Percentiles rank a stretch among this genome's conserved stretches.
These are phyloP conservation scores for Choricystis sp. DNA, from an alignment of 139 green algal species.

Conservation along the genomic window DNA sequence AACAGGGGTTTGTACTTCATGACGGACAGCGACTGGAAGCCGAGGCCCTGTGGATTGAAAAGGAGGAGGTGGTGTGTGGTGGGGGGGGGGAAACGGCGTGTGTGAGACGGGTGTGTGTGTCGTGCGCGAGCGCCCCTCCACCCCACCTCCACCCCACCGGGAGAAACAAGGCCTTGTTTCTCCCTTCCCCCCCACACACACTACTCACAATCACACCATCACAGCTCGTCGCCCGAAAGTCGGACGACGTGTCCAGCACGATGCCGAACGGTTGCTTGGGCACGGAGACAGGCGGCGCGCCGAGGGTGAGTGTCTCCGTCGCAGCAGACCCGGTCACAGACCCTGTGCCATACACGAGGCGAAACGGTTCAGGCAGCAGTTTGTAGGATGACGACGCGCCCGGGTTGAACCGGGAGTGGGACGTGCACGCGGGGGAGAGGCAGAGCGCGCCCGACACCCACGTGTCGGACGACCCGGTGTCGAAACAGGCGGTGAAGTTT, in stretches of 20 bases:
- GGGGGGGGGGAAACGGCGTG: too few relatives aligned
- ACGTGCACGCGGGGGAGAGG: not conserved
- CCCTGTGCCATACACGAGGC: constrained; percentile 1
- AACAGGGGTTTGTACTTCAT: not conserved
- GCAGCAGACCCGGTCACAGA: not conserved
- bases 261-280: constrained; percentile 3
- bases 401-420: constrained; percentile 1
- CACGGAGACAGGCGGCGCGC: not conserved
- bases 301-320: not conserved
- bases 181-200: too few relatives aligned
- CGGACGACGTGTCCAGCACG: not conserved
- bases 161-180: too few relatives aligned
- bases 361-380: not conserved
- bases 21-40: not conserved
- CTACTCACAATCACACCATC: constrained; percentile 2
- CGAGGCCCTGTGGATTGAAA: constrained; percentile 1
- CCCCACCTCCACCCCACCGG: too few relatives aligned
- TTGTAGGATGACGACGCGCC: not conserved
- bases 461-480: constrained; percentile 4
- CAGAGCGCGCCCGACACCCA: not conserved
- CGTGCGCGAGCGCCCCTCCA: too few relatives aligned
- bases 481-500: constrained; percentile 2
- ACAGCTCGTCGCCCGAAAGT: constrained; percentile 1
- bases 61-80: too few relatives aligned
- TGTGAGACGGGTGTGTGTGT: too few relatives aligned